Evolutionary conservation across 805 yeast species (phyloP), one percentile per base, ranked within the genome.

Genomic region (Sugiyamaella valdiviana): DNA sequence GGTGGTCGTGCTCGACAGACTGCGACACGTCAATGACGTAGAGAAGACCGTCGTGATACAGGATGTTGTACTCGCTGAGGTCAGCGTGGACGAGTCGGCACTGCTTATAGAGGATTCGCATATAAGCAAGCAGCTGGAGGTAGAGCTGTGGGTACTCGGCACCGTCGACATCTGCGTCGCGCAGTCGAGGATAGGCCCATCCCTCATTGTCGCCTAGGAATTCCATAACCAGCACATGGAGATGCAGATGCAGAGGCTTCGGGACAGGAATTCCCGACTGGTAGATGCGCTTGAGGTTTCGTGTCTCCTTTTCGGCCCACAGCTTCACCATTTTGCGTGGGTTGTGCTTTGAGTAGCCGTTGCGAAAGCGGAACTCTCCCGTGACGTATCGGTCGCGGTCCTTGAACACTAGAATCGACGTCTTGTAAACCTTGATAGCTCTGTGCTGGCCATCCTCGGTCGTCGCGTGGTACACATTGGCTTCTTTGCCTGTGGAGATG

Each of bases 221-320:
- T 61, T 91, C 96, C 99, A 93, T 93, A 20, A 91, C 91, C 40
- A 93, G 69, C 2, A 93, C 96, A 66, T 93, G 96, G 24, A 89
- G 79, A 59, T 87, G 82, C 49, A 93, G 74, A 56, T 87, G 95
- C 12, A 88, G 67, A 0, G 99, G 99, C 62, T 86, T 85, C 0
- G 99, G 99, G 36, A 88, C 83, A n/a, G 95, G 93, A 32, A 93
- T 84, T 0, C 95, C 95, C 49, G 81, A 76, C 41, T 75, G 63
- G 63, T 84, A 71, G 17, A 93, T 73, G 61, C 99, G 76, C 64
- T 87, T 91, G 65, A 93, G 73, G 63, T 93, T 93, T 48, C 99
- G 71, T 57, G 90, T 91, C 68, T 93, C 99, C 63, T 93, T 93
- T 64, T 93, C 99, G 0, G 99, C 98, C 99, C 99, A 93, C 20